A percentile compares a stretch with the other conserved stretches of the same genome.
Conservation (phyloP, 192 early-diverging fungal genomes). For the Gorgonomyces haynaldii region DNA sequence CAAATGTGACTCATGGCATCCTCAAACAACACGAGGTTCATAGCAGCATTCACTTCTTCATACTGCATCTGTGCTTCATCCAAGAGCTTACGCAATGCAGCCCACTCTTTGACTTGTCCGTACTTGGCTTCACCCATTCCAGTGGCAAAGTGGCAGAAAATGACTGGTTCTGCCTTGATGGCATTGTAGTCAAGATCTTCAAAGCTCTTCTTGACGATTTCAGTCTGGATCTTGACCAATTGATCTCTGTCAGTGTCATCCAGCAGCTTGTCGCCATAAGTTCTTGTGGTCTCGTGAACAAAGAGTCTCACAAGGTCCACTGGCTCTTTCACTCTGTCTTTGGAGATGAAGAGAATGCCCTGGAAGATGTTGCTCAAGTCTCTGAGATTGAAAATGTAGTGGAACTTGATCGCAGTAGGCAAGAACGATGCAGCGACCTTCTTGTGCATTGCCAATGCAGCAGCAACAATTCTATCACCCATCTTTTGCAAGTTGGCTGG, state of each 20-base stretch:
- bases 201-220: conserved; percentile 48
- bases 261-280: conserved; percentile 52
- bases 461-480: conserved; percentile 41
- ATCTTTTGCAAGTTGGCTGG: conserved; percentile 39
- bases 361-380: conserved; percentile 55
- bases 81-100: conserved; percentile 31
- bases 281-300: conserved; percentile 45
- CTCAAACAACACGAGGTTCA: conserved; percentile 54
- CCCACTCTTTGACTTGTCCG: conserved; percentile 48
- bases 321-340: conserved; percentile 46
- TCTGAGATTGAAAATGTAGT: conserved; percentile 55
- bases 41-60: conserved; percentile 51
- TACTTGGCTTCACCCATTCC: conserved; percentile 53
- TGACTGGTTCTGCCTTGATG: conserved; percentile 43
- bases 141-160: conserved; percentile 48
- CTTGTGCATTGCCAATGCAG: conserved; percentile 42
- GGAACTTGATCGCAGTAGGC: conserved; percentile 54
- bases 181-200: conserved; percentile 47
- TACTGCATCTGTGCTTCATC: conserved; percentile 54
- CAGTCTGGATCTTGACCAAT: conserved; percentile 41
- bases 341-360: conserved; percentile 46
- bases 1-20: conserved; percentile 57
- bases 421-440: conserved; percentile 44
- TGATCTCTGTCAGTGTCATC: conserved; percentile 35
- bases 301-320: conserved; percentile 44